These are phyloP conservation scores for Colletotrichum eremochloae DNA, from an alignment of 2,329 filamentous ascomycete species.

Conservation along the genomic window DNA sequence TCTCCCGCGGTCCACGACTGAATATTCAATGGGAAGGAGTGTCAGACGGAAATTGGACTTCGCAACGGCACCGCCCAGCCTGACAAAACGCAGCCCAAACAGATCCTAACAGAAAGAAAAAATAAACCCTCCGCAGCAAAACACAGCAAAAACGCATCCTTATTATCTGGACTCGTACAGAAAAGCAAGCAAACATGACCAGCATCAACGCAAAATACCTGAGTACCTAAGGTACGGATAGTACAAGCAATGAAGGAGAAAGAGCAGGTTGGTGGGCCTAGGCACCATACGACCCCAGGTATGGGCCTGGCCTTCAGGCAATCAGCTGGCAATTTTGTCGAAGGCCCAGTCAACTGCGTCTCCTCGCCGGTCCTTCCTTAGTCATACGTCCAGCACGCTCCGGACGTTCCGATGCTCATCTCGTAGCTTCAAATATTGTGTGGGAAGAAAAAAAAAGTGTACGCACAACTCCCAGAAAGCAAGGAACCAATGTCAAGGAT, in stretches of 20 bases:
- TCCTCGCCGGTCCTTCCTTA: not conserved
- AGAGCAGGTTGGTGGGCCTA: slow-evolving; percentile 19
- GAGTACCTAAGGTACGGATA: not conserved
- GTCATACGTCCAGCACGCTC: not conserved
- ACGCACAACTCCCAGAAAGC: not conserved
- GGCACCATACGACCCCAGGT: not conserved
- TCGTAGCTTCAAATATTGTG: slow-evolving; percentile 9
- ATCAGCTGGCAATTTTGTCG: not conserved
- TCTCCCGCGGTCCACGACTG: not conserved
- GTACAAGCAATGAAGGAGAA: not conserved
- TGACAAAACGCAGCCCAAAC: not conserved
- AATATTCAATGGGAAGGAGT: slow-evolving; percentile 3
- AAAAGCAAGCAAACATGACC: slow-evolving; percentile 18
- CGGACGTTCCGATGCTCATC: slow-evolving; percentile 4
- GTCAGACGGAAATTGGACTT: not conserved
- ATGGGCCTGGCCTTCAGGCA: not conserved
- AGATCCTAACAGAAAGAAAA: not conserved
- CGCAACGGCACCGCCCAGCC: slow-evolving; percentile 1
- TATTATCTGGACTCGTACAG: slow-evolving; percentile 5
- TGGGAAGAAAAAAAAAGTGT: not conserved
- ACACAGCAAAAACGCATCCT: slow-evolving; percentile 1
- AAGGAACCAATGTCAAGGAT: slow-evolving; percentile 13
- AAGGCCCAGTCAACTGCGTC: not conserved
- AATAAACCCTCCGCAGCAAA: not conserved
- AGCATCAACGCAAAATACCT: not conserved